These are phyloP conservation scores for Naganishia liquefaciens DNA, from an alignment of 1,284 basidiomycete genomes.

Conservation along the genomic window DNA sequence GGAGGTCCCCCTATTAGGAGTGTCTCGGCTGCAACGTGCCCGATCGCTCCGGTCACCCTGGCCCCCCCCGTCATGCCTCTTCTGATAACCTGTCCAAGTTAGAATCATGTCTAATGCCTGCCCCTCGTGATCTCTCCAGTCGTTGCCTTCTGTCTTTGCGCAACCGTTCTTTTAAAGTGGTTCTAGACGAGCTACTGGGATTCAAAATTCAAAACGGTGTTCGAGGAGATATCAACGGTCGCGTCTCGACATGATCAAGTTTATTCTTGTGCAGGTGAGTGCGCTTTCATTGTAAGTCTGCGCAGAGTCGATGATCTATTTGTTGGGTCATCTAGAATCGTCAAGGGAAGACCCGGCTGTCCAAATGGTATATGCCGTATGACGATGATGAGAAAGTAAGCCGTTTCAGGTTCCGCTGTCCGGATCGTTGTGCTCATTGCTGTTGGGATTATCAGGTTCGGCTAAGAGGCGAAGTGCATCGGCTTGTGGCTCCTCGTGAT, in stretches of 20 bases:
- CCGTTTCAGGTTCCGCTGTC: conserved; percentile 1
- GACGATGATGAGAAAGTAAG: conserved; percentile 92
- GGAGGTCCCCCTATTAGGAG: neutral
- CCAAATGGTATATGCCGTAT: conserved; percentile 96
- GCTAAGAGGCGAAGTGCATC: conserved; percentile 90
- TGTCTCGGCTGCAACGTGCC: conserved; percentile 11
- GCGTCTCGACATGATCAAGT: conserved; percentile 71
- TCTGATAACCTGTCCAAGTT: too few species aligned
- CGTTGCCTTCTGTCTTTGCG: too few species aligned
- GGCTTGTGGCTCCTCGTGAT: conserved; percentile 92
- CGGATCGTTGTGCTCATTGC: neutral
- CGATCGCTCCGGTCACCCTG: neutral
- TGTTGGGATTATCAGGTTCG: conserved; percentile 64
- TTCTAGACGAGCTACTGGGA: too few species aligned
- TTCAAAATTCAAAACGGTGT: too few species aligned
- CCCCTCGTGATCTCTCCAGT: too few species aligned
- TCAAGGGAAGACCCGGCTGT: conserved; percentile 94
- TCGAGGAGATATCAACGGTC: too few species aligned
- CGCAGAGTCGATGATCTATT: too few species aligned
- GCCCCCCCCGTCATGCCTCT: too few species aligned
- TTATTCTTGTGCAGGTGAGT: conserved; percentile 83
- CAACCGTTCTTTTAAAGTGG: too few species aligned
- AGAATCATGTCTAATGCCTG: neutral
- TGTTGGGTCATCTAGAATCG: conserved; percentile 66
- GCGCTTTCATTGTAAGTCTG: neutral